Evolutionary conservation across 2,329 filamentous ascomycete species (phyloP).

Genomic region (Epichloe hybrida): DNA sequence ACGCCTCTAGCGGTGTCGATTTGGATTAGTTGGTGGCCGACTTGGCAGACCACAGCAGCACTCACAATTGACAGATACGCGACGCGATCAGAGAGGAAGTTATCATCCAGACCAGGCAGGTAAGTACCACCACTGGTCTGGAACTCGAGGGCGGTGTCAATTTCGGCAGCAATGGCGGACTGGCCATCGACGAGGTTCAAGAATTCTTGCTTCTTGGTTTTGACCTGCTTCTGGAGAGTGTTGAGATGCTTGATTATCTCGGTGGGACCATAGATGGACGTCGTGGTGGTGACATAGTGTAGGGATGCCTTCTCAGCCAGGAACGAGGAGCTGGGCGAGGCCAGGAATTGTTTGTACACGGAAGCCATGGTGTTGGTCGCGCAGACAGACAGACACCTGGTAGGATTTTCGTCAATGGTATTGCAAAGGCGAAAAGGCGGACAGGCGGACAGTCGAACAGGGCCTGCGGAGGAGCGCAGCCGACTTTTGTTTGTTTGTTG

Average conservation of each 20-base stretch:
- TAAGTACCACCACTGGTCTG: slow-evolving; percentile 69
- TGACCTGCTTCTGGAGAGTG: slow-evolving; percentile 57
- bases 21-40: neutral
- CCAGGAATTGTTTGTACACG: slow-evolving; percentile 60
- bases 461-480: neutral
- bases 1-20: neutral
- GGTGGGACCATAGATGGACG: slow-evolving; percentile 53
- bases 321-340: slow-evolving; percentile 47
- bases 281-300: slow-evolving; percentile 85
- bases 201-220: slow-evolving; percentile 69
- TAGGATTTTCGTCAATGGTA: neutral
- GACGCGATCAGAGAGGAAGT: slow-evolving; percentile 74
- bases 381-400: neutral
- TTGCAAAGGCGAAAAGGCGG: neutral
- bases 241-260: slow-evolving; percentile 75
- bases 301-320: slow-evolving; percentile 55
- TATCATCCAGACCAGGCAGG: slow-evolving; percentile 81
- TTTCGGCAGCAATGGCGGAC: slow-evolving; percentile 64
- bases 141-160: slow-evolving; percentile 77
- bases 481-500: neutral
- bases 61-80: slow-evolving; percentile 72
- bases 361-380: slow-evolving; percentile 22
- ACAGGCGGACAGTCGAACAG: too few relatives aligned
- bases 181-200: slow-evolving; percentile 60
- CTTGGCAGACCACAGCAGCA: slow-evolving; percentile 11